These are phyloP conservation scores for Hyaloperonospora arabidopsidis DNA, from an alignment of 352 stramenopile species.

Conservation along the genomic window DNA sequence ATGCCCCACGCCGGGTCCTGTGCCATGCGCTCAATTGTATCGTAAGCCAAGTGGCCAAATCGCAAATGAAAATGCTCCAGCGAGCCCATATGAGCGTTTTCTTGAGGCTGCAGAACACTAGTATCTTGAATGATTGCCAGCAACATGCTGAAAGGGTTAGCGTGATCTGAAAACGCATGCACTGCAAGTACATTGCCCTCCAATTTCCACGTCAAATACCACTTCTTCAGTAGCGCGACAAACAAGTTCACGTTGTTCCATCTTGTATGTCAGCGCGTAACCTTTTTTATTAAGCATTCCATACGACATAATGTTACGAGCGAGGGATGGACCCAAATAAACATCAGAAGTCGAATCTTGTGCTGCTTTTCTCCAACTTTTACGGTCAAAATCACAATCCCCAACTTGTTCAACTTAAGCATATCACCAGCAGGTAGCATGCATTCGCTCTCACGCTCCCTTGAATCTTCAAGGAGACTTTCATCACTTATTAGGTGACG, in stretches of 20 bases:
- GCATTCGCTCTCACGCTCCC: background rate
- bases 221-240: background rate
- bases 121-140: background rate
- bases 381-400: background rate
- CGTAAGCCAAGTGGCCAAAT: slow-evolving; percentile 4
- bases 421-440: background rate
- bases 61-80: slow-evolving; percentile 6
- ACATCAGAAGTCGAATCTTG: background rate
- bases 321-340: background rate
- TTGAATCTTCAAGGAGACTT: background rate
- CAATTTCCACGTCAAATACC: background rate
- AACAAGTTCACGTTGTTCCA: background rate
- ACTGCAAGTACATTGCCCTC: background rate
- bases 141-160: background rate
- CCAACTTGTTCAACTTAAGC: background rate
- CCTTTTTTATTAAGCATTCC: background rate
- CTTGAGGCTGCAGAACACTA: background rate
- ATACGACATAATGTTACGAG: background rate
- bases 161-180: background rate
- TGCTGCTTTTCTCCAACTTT: background rate
- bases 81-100: background rate
- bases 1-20: slow-evolving; percentile 3
- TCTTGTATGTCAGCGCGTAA: background rate
- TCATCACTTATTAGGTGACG: slow-evolving; percentile 6
- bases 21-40: slow-evolving; percentile 3